Percentiles rank a stretch among this genome's conserved stretches.
Conservation (phyloP, 164 flowering plant genomes). For the Chloranthus sessilifolius region DNA sequence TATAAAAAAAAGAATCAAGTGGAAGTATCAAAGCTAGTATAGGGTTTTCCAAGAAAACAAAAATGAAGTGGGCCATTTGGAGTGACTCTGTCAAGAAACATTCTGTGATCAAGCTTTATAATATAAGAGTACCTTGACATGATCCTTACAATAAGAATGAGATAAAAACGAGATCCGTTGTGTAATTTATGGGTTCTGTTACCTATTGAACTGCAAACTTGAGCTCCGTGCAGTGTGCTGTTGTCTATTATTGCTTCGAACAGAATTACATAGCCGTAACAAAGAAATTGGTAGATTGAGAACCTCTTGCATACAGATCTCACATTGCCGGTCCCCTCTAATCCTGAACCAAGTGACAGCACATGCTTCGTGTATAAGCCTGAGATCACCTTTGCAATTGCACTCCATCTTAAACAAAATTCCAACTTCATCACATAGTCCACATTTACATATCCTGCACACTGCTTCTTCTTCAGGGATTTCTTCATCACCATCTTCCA, state of each 20-base stretch:
- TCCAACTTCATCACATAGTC: slow-evolving; percentile 50
- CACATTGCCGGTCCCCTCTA: slow-evolving; percentile 70
- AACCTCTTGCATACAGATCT: slow-evolving; percentile 79
- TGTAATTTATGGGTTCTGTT: too few species aligned
- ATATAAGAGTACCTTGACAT: too few species aligned
- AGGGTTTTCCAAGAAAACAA: background rate
- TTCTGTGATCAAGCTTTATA: too few species aligned
- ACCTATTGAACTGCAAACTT: slow-evolving; percentile 42
- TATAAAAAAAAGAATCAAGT: slow-evolving; percentile 7
- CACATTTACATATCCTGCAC: slow-evolving; percentile 80
- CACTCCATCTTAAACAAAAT: slow-evolving; percentile 81
- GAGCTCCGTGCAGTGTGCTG: slow-evolving; percentile 27
- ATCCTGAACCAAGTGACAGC: slow-evolving; percentile 77
- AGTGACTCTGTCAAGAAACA: too few species aligned
- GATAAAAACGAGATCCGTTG: too few species aligned
- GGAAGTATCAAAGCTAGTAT: slow-evolving; percentile 2
- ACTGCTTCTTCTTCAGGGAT: slow-evolving; percentile 92
- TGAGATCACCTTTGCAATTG: slow-evolving; percentile 89
- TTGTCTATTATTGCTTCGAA: slow-evolving; percentile 33
- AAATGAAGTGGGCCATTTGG: too few species aligned
- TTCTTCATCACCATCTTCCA: slow-evolving; percentile 61
- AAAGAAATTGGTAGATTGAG: slow-evolving; percentile 77
- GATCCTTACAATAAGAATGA: too few species aligned
- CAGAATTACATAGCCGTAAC: slow-evolving; percentile 47
- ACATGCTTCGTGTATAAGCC: slow-evolving; percentile 79